Percentiles rank a stretch among this genome's conserved stretches.
These are phyloP conservation scores for Tolypocladium pustulatum DNA, from an alignment of 2,329 filamentous ascomycete genomes.

Conservation along the genomic window DNA sequence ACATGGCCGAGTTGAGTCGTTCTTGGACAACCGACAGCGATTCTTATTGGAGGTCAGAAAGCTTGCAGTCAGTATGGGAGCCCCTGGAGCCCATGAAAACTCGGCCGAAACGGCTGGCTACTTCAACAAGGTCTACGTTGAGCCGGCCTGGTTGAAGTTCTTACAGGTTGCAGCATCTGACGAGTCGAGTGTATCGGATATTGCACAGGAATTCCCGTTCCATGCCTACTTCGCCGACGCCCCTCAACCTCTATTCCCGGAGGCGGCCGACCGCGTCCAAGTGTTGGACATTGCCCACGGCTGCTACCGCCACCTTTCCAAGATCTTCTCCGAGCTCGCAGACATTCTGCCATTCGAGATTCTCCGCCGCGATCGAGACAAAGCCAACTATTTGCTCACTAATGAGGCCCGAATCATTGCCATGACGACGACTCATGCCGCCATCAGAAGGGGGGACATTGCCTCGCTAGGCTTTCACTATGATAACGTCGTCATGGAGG, in stretches of 20 bases:
- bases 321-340: slow-evolving; percentile 84
- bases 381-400: slow-evolving; percentile 88
- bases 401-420: slow-evolving; percentile 96
- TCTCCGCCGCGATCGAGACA: slow-evolving; percentile 76
- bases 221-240: slow-evolving; percentile 78
- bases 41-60: slow-evolving; percentile 78
- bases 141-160: slow-evolving; percentile 82
- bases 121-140: slow-evolving; percentile 86
- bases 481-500: slow-evolving; percentile 96
- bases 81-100: slow-evolving; percentile 87
- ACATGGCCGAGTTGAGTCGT: slow-evolving; percentile 87
- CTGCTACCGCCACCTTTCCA: slow-evolving; percentile 79
- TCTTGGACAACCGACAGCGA: slow-evolving; percentile 73
- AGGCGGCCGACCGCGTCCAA: slow-evolving; percentile 52
- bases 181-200: slow-evolving; percentile 45
- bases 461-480: slow-evolving; percentile 89
- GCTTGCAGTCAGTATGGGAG: slow-evolving; percentile 72
- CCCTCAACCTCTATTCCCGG: slow-evolving; percentile 73
- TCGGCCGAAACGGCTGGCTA: slow-evolving; percentile 96
- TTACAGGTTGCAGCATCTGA: slow-evolving; percentile 46
- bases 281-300: slow-evolving; percentile 68
- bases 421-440: slow-evolving; percentile 97
- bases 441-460: slow-evolving; percentile 87
- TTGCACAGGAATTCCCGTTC: slow-evolving; percentile 76
- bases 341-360: slow-evolving; percentile 96